Base-by-base conservation (phyloP, 495 filamentous ascomycete species). In the Neurospora sublineolata region DNA sequence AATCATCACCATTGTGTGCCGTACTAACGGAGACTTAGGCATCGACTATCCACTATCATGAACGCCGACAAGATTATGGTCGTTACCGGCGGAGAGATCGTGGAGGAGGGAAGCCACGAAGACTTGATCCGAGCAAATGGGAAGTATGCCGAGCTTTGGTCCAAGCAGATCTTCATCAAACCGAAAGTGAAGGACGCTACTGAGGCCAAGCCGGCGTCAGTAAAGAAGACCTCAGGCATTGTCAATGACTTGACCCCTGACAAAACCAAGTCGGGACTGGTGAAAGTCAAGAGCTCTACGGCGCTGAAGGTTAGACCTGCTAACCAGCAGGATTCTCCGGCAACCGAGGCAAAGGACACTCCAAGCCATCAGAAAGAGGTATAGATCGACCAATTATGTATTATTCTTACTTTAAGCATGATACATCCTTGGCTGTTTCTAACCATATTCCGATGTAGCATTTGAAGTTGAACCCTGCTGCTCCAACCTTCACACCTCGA, bases 41-140 rank as follows among this genome's bases (percentile, higher is more conserved):
- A 91, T 80, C 89, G 88, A 27, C 82, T 91, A 68, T 92, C 89
- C 10, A 93, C 88, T 9, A 89, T 90, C 69, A 88, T 90, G 87
- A 87, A 88, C 74, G 89, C 89, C 18, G 88, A 92, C 71, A 82
- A 83, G 67, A 91, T 92, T 72, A 81, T 91, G 68, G 89, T 92
- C 27, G 82, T 92, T 69, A 84, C 86, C 69, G 85, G 90, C 41
- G 91, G 90, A 14, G 81, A 86, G 71, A 86, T 91, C 72, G 81
- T 88, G 4, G 89, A 93, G 79, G 82, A 87, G 64, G 89, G 91
- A 10, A 87, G 82, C 68, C 89, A 93, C 76, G 82, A 89, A 18
- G 84, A 89, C 40, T 80, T 93, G 69, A 83, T 89, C 71, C 76
- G 76, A 12, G 78, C 80, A 27, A 80, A 81, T 27, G 87, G 89